Evolutionary conservation across 176 grass and related monocot genomes (phyloP), one percentile per base, ranked within the genome.

Genomic region (Aegilops bicornis): DNA sequence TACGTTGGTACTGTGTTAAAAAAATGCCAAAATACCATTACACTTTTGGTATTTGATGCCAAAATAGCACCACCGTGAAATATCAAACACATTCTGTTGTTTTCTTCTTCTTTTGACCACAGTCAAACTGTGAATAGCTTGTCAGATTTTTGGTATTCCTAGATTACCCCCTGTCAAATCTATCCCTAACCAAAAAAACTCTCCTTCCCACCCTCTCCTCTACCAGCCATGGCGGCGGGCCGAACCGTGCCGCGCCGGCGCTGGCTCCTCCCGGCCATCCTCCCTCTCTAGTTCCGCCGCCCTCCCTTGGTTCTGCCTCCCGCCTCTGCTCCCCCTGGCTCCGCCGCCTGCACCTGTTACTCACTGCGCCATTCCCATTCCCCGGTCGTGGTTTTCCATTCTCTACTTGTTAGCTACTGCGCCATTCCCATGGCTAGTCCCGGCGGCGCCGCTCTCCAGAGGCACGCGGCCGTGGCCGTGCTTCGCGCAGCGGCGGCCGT

Each of bases 401-500:
- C 19, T 20, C 17, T 8, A 58, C 54, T 58, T 58, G 54, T 58
- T 58, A 58, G 19, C 7, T 17, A 58, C 19, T 1, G 19, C 54
- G 19, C 7, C 54, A 86, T 36, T 27, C 52, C 88, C 69, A 89
- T 89, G 88, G 70, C 71, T 31, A 82, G 62, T 40, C 36, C 48
- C 71, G 24, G 71, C 88, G 83, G 83, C 71, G 71, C 78, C 50
- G 88, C 88, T 37, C 88, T 83, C 67, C 80, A 43, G 79, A 74
- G 84, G 74, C 84, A 83, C 40, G 84, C 74, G 30, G 58, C 84
- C 75, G 80, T 87, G 80, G 58, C 60, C 60, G 47, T 90, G 62
- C 87, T 90, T n/a, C 87, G 81, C 29, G 76, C 84, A 6, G 82
- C 83, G 6, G 72, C 82, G 2, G 85, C 84, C 27, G 45, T 76